phyloP scores from a whole-genome alignment of 352 stramenopile genomes.

The Globisporangium viniferum region DNA sequence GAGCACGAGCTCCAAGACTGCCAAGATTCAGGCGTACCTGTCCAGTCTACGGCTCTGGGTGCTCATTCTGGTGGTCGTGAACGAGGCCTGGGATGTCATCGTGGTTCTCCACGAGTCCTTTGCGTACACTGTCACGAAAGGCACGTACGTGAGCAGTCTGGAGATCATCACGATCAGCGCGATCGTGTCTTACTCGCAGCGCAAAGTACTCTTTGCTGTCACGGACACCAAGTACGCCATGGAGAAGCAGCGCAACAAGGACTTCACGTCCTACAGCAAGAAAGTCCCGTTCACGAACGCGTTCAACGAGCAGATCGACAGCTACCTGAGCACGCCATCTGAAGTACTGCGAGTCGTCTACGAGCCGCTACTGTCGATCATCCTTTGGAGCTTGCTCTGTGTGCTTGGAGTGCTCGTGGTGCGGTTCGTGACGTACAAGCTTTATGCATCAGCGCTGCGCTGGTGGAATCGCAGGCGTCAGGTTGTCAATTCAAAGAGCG shows the following conservation, averaged over 20 bases:
- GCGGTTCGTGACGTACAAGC: conserved; percentile 17
- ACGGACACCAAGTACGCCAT: conserved; percentile 28
- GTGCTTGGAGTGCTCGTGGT: conserved; percentile 12
- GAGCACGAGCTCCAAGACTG: conserved; percentile 26
- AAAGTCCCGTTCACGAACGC: conserved; percentile 31
- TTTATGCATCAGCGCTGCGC: neutral
- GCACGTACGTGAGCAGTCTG: conserved; percentile 32
- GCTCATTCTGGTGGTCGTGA: conserved; percentile 30
- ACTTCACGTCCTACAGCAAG: conserved; percentile 24
- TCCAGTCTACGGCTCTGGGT: conserved; percentile 33
- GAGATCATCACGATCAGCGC: conserved; percentile 33
- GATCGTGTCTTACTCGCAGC: conserved; percentile 12
- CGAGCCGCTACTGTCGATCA: conserved; percentile 21
- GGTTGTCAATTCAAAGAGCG: neutral
- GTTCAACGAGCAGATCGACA: conserved; percentile 31
- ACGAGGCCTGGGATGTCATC: conserved; percentile 27
- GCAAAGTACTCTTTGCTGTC: conserved; percentile 21
- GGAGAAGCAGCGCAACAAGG: conserved; percentile 28
- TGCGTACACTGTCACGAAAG: conserved; percentile 31
- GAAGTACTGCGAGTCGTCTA: conserved; percentile 38
- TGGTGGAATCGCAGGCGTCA: conserved; percentile 1
- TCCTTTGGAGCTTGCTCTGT: conserved; percentile 23
- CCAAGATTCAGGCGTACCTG: conserved; percentile 36
- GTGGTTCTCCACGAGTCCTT: conserved; percentile 31
- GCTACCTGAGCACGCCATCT: conserved; percentile 14